Evolutionary conservation across 1,139 yeast genomes (phyloP).

Genomic region (Pichia sp.): DNA sequence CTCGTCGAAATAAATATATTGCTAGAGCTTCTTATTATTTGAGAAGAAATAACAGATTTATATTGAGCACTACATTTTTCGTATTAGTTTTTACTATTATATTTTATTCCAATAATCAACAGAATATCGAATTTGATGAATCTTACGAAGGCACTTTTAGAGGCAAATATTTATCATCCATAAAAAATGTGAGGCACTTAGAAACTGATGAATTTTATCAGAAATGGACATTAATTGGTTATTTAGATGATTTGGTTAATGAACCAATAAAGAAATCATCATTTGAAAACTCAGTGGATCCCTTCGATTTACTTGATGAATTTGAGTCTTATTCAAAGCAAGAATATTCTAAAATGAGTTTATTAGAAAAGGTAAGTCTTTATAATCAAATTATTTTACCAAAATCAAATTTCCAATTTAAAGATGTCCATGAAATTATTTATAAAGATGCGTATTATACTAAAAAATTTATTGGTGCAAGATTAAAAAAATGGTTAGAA

Average conservation of each 20-base stretch:
- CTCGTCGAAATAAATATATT: constrained; percentile 1
- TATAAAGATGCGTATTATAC: constrained; percentile 27
- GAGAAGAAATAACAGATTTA: constrained; percentile 3
- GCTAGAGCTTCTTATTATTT: constrained; percentile 1
- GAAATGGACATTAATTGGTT: constrained; percentile 23
- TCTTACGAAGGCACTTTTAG: constrained; percentile 26
- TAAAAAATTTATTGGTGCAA: constrained; percentile 21
- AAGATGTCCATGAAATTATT: constrained; percentile 24
- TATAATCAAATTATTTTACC: constrained; percentile 20
- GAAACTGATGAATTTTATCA: constrained; percentile 24
- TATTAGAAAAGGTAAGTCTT: constrained; percentile 16
- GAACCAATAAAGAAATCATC: constrained; percentile 23
- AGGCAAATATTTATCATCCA: constrained; percentile 22
- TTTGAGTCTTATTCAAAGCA: neutral
- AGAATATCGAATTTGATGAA: constrained; percentile 17
- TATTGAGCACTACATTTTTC: neutral
- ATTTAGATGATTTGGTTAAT: constrained; percentile 25
- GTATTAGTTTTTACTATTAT: neutral
- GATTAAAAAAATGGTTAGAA: constrained; percentile 24
- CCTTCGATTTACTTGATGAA: constrained; percentile 15
- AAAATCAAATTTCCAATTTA: constrained; percentile 20
- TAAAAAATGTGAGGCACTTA: constrained; percentile 18
- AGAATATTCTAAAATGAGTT: constrained; percentile 8
- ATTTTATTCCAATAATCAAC: neutral
- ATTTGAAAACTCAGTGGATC: constrained; percentile 20